phyloP scores from a whole-genome alignment of 805 yeast genomes.

The Lachancea sp. region DNA sequence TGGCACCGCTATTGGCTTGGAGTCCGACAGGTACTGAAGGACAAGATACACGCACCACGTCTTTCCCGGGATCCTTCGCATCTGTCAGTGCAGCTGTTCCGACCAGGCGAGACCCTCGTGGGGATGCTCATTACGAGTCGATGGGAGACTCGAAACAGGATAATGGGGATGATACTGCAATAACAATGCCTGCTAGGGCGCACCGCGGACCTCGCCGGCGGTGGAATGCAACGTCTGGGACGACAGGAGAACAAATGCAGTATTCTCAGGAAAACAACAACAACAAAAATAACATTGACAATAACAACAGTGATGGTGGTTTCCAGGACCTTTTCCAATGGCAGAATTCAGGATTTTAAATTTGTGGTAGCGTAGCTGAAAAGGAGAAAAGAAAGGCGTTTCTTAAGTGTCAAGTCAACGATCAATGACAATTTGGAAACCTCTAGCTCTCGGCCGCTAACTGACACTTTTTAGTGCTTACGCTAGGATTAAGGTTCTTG shows the following conservation, averaged over 20 bases:
- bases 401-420: too few relatives aligned
- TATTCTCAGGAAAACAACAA: neutral
- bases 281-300: slow-evolving; percentile 2
- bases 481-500: too few relatives aligned
- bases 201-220: slow-evolving; percentile 12
- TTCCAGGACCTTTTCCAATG: slow-evolving; percentile 16
- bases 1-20: slow-evolving; percentile 58
- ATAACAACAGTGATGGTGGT: slow-evolving; percentile 5
- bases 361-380: too few relatives aligned
- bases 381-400: too few relatives aligned
- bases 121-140: neutral
- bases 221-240: slow-evolving; percentile 5
- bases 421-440: too few relatives aligned
- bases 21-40: slow-evolving; percentile 8
- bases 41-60: neutral
- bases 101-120: neutral
- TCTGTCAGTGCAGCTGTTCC: neutral
- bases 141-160: neutral
- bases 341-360: slow-evolving; percentile 16
- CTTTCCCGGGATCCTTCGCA: neutral
- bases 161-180: slow-evolving; percentile 2
- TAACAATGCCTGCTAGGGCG: slow-evolving; percentile 5
- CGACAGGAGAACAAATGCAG: neutral
- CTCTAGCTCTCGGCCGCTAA: too few relatives aligned
- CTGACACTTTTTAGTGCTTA: too few relatives aligned